Percentiles rank a stretch among this genome's conserved stretches.
These are phyloP conservation scores for Coniochaeta sp. DNA, from an alignment of 2,329 filamentous ascomycete species.

Conservation along the genomic window DNA sequence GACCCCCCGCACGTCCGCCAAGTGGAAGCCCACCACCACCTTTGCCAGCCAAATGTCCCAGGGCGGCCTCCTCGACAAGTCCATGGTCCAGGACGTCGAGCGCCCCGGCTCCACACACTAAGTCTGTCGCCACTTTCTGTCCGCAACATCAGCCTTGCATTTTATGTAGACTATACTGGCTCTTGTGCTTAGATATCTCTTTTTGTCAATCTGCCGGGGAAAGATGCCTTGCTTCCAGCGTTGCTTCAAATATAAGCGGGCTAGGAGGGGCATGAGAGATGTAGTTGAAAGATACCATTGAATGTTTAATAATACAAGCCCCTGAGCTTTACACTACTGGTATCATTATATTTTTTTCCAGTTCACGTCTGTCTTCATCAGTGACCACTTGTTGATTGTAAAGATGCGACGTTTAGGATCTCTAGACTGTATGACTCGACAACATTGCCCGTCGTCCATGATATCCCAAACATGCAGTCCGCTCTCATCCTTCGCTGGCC, in stretches of 20 bases:
- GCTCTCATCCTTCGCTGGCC: too few relatives aligned
- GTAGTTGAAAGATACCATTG: conserved; percentile 1
- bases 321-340: not conserved
- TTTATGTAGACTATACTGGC: not conserved
- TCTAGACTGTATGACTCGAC: too few relatives aligned
- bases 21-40: conserved; percentile 67
- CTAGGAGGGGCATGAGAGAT: not conserved
- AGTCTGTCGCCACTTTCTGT: not conserved
- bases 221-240: not conserved
- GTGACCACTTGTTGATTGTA: too few relatives aligned
- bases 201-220: not conserved
- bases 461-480: too few relatives aligned
- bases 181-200: not conserved
- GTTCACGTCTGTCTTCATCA: not conserved
- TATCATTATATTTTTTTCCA: not conserved
- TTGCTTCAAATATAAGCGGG: not conserved
- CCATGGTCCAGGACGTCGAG: not conserved
- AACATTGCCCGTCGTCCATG: too few relatives aligned
- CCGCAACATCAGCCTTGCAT: not conserved
- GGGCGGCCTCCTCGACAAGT: not conserved
- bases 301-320: not conserved
- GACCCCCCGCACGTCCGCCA: conserved; percentile 66
- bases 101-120: not conserved
- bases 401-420: too few relatives aligned
- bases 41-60: conserved; percentile 39